Evolutionary conservation across 371 early-diverging fungal species (phyloP), one percentile per base, ranked within the genome.

Genomic region (Apophysomyces sp.): DNA sequence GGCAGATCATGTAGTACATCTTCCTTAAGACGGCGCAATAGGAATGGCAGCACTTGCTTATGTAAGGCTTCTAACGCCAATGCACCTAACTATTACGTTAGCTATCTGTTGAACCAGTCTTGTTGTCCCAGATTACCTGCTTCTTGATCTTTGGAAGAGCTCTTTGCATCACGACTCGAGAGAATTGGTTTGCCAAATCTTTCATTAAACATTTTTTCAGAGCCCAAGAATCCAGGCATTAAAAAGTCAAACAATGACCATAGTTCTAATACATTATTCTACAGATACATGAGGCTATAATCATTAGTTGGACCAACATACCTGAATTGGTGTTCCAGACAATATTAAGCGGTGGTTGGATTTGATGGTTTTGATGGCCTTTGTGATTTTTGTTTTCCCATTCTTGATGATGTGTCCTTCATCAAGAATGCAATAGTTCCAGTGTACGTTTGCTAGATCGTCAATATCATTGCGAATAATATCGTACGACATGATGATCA

Each of bases 341-440:
- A 99, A 81, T 52, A 99, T 93, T 51, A 98, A 80, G 0, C 98
- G 87, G 68, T 97, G 92, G 58, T 90, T 87, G 15, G 98, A 94
- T 68, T 80, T 76, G 24, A 95, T 62, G 34, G 88, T 71, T 74
- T 96, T 95, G 66, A 91, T 92, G 0, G 95, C 90, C 68, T 90
- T 89, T 32, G 95, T 98, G 26, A 99, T 88, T 63, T 98, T 94
- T 27, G 99, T 95, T 57, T 90, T 89, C 13, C 93, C 89, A 72
- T 99, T 99, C 75, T 96, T 95, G 73, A 99, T 98, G 34, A 97
- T 88, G 74, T 99, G 99, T 0, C 99, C 99, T 83, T 99, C 99
- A 78, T 99, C 99, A 34, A 99, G 78, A 60, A 99, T 90, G 66
- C 97, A 93, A 73, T 98, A 99, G 78, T 98, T 97, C 92, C 92